phyloP scores from a whole-genome alignment of 495 filamentous ascomycete genomes.

The Penicillium parvum region DNA sequence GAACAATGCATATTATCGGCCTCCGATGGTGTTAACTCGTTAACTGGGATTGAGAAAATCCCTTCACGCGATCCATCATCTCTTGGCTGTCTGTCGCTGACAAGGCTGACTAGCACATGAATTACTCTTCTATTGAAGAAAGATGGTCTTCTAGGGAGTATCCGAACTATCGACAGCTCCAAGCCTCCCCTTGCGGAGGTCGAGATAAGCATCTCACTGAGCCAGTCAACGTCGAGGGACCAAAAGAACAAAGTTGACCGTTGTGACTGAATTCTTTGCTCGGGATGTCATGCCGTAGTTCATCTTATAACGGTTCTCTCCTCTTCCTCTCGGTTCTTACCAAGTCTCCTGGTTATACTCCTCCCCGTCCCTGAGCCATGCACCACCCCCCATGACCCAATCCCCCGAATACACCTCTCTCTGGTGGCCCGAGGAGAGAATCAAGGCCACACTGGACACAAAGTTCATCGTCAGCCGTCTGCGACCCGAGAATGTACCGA shows the following conservation, averaged over 20 bases:
- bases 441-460: constrained; percentile 66
- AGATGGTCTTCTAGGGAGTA: constrained; percentile 1
- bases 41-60: too few species aligned
- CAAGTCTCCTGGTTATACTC: background rate
- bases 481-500: constrained; percentile 57
- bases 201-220: constrained; percentile 32
- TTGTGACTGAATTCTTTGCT: background rate
- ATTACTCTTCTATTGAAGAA: too few species aligned
- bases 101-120: too few species aligned
- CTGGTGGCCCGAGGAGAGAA: constrained; percentile 80
- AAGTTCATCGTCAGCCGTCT: constrained; percentile 66
- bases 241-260: constrained; percentile 2
- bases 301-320: background rate
- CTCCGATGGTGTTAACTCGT: too few species aligned
- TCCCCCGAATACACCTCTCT: constrained; percentile 35
- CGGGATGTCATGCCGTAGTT: background rate
- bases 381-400: constrained; percentile 25
- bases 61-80: constrained; percentile 9
- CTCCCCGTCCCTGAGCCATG: constrained; percentile 13
- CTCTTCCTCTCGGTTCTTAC: background rate
- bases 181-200: constrained; percentile 23
- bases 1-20: too few species aligned
- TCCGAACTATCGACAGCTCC: constrained; percentile 13
- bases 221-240: constrained; percentile 12
- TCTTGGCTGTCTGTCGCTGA: constrained; percentile 5